A percentile compares a stretch with the other conserved stretches of the same genome.
Conservation (phyloP, 176 grass and related monocot genomes). For the Melocanna baccifera region DNA sequence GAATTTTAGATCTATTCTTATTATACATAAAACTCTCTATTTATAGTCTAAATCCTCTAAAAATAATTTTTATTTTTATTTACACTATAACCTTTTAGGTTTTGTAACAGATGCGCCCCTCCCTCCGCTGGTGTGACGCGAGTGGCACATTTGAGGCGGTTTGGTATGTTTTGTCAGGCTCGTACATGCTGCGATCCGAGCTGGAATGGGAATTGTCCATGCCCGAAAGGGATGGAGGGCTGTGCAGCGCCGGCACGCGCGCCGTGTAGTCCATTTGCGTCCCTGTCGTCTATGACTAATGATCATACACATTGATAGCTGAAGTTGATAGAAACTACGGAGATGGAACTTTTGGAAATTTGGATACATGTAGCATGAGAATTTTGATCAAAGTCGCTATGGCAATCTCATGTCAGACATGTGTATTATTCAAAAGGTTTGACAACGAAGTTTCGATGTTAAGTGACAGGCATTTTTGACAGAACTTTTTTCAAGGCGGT, state of each 20-base stretch:
- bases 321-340: not conserved
- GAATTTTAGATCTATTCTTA: too few relatives aligned
- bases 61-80: rapidly evolving
- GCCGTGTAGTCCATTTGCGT: constrained; percentile 26
- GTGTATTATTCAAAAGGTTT: not conserved
- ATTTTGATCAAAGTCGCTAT: not conserved
- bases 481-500: not conserved
- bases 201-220: not conserved
- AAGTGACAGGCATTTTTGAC: not conserved
- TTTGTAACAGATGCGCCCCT: not conserved
- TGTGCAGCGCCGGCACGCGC: constrained; percentile 17
- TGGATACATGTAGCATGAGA: not conserved
- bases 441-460: not conserved
- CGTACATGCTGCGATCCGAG: not conserved
- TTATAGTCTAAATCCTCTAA: too few relatives aligned
- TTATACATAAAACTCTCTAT: too few relatives aligned
- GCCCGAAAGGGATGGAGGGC: not conserved
- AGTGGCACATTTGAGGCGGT: not conserved
- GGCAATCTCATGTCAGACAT: not conserved
- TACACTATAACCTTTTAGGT: rapidly evolving
- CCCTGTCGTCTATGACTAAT: not conserved
- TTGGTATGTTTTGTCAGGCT: not conserved
- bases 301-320: not conserved
- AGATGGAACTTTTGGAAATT: not conserved
- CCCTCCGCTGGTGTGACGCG: not conserved